Base-by-base conservation (phyloP, 352 stramenopile species). In the Phytophthora crassamura region DNA sequence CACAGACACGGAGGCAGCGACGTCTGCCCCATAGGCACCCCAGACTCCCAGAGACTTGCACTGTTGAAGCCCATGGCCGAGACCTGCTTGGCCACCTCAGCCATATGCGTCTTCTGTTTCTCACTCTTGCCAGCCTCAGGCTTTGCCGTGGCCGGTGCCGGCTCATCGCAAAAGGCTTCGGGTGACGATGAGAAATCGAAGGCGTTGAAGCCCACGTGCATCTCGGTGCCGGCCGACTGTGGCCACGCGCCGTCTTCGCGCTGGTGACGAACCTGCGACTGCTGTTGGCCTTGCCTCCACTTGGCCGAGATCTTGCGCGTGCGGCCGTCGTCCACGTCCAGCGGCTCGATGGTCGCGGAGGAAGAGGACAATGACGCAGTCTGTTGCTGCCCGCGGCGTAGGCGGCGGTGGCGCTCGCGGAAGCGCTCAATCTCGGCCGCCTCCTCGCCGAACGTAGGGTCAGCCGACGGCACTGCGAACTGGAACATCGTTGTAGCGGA, bases 361-460 rank as follows among this genome's bases (percentile, higher is more conserved):
- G 22, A 25, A 25, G 22, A 1, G 22, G 22, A 25, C 22, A 3
- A 25, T 4, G 22, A 25, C 22, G 22, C 22, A 25, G 22, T 25
- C 22, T 25, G 22, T 25, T 25, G 22, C 22, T 25, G 22, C 22
- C 22, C 22, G 22, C 22, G 22, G 22, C 65, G 43, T 14, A 74
- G 52, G 36, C 61, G 69, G 36, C 77, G 74, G 49, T 75, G 70
- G 6, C 54, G 66, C 30, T 69, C 66, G 16, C 77, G 77, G 40
- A 83, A 80, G 22, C 49, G 65, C 62, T 86, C 77, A 38, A 82
- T 74, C 50, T 83, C 72, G 32, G 55, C 51, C 16, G 49, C 41
- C 4, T 72, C 30, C 2, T 69, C 48, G 22, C 18, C 35, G 22
- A 30, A 20, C 10, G 10, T 45, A 18, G 41, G 5, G 18, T 4